Percentiles rank a stretch among this genome's conserved stretches.
phyloP scores from a whole-genome alignment of 2,329 filamentous ascomycete genomes.

The Nannizziopsis arthrosporioides region DNA sequence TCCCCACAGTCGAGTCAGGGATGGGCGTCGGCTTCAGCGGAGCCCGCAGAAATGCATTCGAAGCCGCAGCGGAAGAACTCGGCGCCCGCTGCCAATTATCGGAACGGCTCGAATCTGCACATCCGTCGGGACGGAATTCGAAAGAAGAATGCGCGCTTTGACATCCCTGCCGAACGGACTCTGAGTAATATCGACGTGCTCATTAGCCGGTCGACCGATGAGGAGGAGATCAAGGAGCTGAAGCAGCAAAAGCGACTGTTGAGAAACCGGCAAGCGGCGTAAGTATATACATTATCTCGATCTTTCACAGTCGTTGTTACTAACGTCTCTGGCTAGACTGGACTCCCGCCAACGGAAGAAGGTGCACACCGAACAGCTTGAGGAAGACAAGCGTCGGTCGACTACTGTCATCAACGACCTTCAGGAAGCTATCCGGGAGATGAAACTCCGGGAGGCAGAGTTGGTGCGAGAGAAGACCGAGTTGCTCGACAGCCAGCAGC shows the following conservation, averaged over 20 bases:
- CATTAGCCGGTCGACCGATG: conserved; percentile 67
- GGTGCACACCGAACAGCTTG: conserved; percentile 90
- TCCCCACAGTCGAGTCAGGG: conserved; percentile 53
- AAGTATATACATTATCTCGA: conserved; percentile 37
- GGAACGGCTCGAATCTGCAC: conserved; percentile 61
- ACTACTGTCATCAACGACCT: conserved; percentile 63
- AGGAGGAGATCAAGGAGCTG: conserved; percentile 91
- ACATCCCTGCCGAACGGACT: conserved; percentile 88
- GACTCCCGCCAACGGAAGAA: conserved; percentile 97
- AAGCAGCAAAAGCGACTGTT: conserved; percentile 96
- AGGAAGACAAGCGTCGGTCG: conserved; percentile 92
- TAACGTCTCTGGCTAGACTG: conserved; percentile 46
- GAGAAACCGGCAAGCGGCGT: conserved; percentile 94
- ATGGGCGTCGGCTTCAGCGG: conserved; percentile 39
- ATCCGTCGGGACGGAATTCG: conserved; percentile 75
- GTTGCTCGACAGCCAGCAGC: conserved; percentile 60
- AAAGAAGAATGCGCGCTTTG: conserved; percentile 98
- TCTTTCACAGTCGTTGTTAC: conserved; percentile 12
- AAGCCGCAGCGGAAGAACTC: conserved; percentile 53
- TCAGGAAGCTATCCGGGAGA: conserved; percentile 61
- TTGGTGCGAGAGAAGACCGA: conserved; percentile 46
- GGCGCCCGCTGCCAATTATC: conserved; percentile 45
- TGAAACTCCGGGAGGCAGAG: conserved; percentile 50
- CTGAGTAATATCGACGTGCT: conserved; percentile 89
- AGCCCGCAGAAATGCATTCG: conserved; percentile 39